Evolutionary conservation across 768 basidiomycete genomes (phyloP).

Genomic region (Termitomyces sp.): DNA sequence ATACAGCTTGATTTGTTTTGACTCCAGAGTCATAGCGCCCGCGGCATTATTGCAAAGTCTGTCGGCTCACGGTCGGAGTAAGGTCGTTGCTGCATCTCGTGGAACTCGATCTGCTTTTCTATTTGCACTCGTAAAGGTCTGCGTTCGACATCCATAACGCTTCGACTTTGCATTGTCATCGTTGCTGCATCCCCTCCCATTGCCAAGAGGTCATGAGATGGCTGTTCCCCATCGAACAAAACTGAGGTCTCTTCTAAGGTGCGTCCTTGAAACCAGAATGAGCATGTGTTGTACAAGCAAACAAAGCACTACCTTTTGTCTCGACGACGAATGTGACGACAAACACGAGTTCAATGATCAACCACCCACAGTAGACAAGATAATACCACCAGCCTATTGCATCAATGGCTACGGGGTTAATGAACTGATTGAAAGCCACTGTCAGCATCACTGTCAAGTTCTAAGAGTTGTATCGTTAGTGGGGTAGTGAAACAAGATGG

Average conservation of each 20-base stretch:
- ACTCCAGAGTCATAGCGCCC: constrained; percentile 7
- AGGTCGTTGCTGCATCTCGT: constrained; percentile 14
- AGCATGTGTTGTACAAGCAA: background rate
- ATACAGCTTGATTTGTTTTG: constrained; percentile 5
- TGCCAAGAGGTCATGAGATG: constrained; percentile 38
- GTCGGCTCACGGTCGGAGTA: constrained; percentile 1
- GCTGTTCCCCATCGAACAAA: constrained; percentile 63
- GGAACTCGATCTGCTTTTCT: constrained; percentile 8
- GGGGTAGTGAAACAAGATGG: background rate
- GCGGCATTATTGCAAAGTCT: constrained; percentile 6
- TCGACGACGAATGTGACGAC: constrained; percentile 55
- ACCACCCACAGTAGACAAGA: constrained; percentile 62
- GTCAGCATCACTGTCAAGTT: constrained; percentile 62
- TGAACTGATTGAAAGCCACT: constrained; percentile 75
- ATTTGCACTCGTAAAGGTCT: background rate
- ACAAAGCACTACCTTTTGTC: constrained; percentile 44
- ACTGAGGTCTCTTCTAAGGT: constrained; percentile 75
- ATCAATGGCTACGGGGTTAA: constrained; percentile 72
- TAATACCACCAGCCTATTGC: constrained; percentile 60
- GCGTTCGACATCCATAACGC: constrained; percentile 13
- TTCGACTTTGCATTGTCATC: constrained; percentile 31
- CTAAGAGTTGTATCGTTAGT: constrained; percentile 27
- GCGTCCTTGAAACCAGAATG: constrained; percentile 20
- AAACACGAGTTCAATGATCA: constrained; percentile 58
- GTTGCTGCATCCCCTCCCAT: constrained; percentile 49